A percentile compares a stretch with the other conserved stretches of the same genome.
phyloP scores from a whole-genome alignment of 495 filamentous ascomycete species.

The Xylaria bambusicola region DNA sequence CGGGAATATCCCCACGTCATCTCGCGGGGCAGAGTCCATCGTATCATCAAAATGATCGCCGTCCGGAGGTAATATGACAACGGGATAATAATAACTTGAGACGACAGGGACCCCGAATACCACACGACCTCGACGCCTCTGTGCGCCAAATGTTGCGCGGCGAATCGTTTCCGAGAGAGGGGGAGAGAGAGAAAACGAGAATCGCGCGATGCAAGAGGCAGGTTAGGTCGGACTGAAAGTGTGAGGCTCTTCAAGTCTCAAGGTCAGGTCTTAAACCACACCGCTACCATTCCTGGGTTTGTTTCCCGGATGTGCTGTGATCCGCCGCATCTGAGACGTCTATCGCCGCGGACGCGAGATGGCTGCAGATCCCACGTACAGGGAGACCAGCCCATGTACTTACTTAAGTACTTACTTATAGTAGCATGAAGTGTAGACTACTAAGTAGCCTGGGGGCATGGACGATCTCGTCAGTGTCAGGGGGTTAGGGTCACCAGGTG shows the following conservation, averaged over 20 bases:
- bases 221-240: no score
- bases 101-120: neutral
- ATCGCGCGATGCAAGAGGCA: no score
- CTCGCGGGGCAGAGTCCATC: no score
- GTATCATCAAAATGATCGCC: neutral
- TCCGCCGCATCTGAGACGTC: conserved; percentile 7
- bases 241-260: conserved; percentile 12
- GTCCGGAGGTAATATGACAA: no score
- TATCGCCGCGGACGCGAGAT: conserved; percentile 10
- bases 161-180: conserved; percentile 3
- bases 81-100: conserved; percentile 1
- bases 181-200: no score
- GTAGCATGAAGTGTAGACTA: no score
- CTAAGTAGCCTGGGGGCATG: no score
- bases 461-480: no score
- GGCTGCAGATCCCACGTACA: neutral
- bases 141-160: neutral
- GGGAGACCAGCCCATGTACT: no score
- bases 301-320: conserved; percentile 16
- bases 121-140: neutral
- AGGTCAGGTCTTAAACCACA: neutral
- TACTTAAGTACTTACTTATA: no score
- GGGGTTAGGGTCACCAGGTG: neutral
- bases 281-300: conserved; percentile 10
- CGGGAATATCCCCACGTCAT: neutral